A percentile compares a stretch with the other conserved stretches of the same genome.
Conservation (phyloP, 805 yeast genomes). For the Candida germanica region DNA sequence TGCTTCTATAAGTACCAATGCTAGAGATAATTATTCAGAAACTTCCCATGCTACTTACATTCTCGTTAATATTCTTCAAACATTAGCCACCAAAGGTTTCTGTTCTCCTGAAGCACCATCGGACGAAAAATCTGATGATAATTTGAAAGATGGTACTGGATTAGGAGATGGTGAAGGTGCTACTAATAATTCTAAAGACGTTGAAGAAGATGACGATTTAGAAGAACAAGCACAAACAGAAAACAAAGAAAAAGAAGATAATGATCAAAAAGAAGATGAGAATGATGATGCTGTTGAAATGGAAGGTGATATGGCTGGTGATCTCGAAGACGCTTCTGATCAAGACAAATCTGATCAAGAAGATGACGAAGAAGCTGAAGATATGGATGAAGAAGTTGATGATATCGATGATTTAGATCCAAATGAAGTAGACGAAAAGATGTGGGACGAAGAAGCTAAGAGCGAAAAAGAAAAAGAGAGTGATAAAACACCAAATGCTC, state of each 20-base stretch:
- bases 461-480: slow-evolving; percentile 79
- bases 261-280: slow-evolving; percentile 59
- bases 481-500: slow-evolving; percentile 58
- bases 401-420: slow-evolving; percentile 89
- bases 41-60: slow-evolving; percentile 61
- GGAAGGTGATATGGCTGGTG: slow-evolving; percentile 97
- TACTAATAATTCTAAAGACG: slow-evolving; percentile 73
- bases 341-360: slow-evolving; percentile 60
- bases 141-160: slow-evolving; percentile 83
- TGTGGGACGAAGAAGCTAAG: slow-evolving; percentile 94
- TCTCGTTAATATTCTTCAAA: slow-evolving; percentile 52
- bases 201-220: slow-evolving; percentile 88
- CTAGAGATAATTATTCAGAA: slow-evolving; percentile 47
- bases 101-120: slow-evolving; percentile 84
- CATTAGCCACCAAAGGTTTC: slow-evolving; percentile 76
- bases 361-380: slow-evolving; percentile 53
- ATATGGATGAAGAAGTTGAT: slow-evolving; percentile 84
- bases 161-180: slow-evolving; percentile 93
- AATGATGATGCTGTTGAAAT: slow-evolving; percentile 89
- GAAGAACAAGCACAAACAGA: slow-evolving; percentile 76
- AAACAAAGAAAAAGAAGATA: slow-evolving; percentile 57
- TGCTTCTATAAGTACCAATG: slow-evolving; percentile 39
- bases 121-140: slow-evolving; percentile 57
- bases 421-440: slow-evolving; percentile 91
- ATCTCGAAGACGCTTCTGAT: slow-evolving; percentile 73